These are phyloP conservation scores for Mycena maculata DNA, from an alignment of 768 basidiomycete genomes.

Conservation along the genomic window DNA sequence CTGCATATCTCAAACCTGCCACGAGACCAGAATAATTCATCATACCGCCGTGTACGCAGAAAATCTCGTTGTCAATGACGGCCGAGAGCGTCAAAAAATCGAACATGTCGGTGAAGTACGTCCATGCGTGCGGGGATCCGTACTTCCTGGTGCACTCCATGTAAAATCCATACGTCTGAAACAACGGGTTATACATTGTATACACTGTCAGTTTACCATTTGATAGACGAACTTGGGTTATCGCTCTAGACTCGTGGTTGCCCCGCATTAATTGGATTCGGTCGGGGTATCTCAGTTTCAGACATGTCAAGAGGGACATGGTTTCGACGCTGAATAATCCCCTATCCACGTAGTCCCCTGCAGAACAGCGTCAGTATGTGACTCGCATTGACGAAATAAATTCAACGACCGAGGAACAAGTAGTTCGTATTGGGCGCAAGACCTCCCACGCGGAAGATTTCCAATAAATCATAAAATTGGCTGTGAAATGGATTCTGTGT, in stretches of 20 bases:
- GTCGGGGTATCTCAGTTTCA: slow-evolving; percentile 97
- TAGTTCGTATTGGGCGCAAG: slow-evolving; percentile 98
- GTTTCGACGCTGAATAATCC: slow-evolving; percentile 99
- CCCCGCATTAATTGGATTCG: slow-evolving; percentile 96
- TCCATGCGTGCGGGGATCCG: slow-evolving; percentile 96
- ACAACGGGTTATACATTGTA: too few species aligned
- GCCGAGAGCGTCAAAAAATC: slow-evolving; percentile 97
- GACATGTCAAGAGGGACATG: slow-evolving; percentile 94
- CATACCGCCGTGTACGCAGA: too few species aligned
- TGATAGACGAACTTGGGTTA: slow-evolving; percentile 96
- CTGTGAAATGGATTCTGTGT: too few species aligned
- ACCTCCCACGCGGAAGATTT: slow-evolving; percentile 98
- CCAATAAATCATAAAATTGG: slow-evolving; percentile 99
- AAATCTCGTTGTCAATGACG: slow-evolving; percentile 98
- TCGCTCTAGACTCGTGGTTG: slow-evolving; percentile 97
- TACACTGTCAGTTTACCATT: too few species aligned
- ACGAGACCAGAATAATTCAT: too few species aligned
- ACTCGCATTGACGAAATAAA: not conserved
- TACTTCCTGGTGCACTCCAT: slow-evolving; percentile 98
- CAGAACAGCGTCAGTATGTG: slow-evolving; percentile 7
- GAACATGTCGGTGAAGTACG: slow-evolving; percentile 99
- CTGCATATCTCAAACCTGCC: too few species aligned
- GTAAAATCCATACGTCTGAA: slow-evolving; percentile 98
- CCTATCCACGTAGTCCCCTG: slow-evolving; percentile 98
- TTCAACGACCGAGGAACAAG: slow-evolving; percentile 88